phyloP scores from a whole-genome alignment of 2,329 filamentous ascomycete genomes.

The Talaromyces sp. region DNA sequence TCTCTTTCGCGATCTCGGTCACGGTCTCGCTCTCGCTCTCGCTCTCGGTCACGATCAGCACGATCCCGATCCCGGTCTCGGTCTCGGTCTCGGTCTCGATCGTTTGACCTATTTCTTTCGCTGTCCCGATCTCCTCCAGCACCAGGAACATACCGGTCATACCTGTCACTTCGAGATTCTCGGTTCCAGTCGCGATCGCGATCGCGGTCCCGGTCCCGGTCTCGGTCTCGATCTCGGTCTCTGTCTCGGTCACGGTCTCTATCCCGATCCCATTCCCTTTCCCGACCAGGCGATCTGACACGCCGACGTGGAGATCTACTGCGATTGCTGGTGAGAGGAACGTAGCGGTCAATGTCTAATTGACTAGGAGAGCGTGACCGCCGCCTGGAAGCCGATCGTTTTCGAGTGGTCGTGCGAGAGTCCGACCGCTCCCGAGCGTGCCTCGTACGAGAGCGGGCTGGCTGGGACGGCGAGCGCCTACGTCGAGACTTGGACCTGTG shows the following conservation, averaged over 20 bases:
- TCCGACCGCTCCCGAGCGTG: constrained; percentile 7
- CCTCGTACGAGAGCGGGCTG: not conserved
- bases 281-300: constrained; percentile 15
- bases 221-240: constrained; percentile 14
- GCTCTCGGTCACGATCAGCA: constrained; percentile 16
- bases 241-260: constrained; percentile 11
- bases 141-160: constrained; percentile 9
- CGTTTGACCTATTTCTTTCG: constrained; percentile 12
- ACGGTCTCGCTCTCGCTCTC: constrained; percentile 14
- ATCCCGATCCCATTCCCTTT: constrained; percentile 23
- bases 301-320: constrained; percentile 36
- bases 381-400: constrained; percentile 16
- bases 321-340: constrained; percentile 35
- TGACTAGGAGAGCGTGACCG: constrained; percentile 19
- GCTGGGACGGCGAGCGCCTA: constrained; percentile 6
- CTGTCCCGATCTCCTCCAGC: constrained; percentile 20
- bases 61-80: constrained; percentile 15
- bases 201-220: constrained; percentile 14
- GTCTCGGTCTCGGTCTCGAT: constrained; percentile 16
- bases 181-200: constrained; percentile 19
- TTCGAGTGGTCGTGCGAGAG: constrained; percentile 13
- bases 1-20: constrained; percentile 14
- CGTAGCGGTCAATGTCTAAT: constrained; percentile 41
- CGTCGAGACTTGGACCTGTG: constrained; percentile 5
- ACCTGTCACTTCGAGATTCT: constrained; percentile 11